phyloP scores from a whole-genome alignment of 1,284 basidiomycete species.

The Meripilus lineatus region DNA sequence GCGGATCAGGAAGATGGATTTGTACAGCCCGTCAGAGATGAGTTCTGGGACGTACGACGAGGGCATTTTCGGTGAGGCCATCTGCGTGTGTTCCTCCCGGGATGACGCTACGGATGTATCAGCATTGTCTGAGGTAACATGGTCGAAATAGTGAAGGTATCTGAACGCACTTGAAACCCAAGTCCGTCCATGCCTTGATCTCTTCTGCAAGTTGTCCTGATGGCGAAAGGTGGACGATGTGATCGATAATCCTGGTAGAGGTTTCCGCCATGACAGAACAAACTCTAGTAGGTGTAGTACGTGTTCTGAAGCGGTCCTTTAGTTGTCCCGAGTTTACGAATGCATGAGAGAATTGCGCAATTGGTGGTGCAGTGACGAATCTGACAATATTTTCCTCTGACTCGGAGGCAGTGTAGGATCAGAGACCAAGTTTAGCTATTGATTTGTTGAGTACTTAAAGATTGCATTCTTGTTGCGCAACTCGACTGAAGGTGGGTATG shows the following conservation, averaged over 20 bases:
- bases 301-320: background rate
- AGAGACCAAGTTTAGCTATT: no score
- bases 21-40: no score
- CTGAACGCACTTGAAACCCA: slow-evolving; percentile 56
- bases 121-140: slow-evolving; percentile 4
- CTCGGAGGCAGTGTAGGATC: no score
- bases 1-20: no score
- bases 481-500: no score
- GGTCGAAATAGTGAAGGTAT: background rate
- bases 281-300: background rate
- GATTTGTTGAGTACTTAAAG: no score
- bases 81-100: slow-evolving; percentile 59
- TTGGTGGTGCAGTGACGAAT: no score
- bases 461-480: no score
- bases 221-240: slow-evolving; percentile 64
- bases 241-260: slow-evolving; percentile 53
- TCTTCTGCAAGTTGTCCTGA: slow-evolving; percentile 49
- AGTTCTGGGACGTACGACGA: slow-evolving; percentile 50
- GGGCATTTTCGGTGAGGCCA: slow-evolving; percentile 58
- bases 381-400: no score
- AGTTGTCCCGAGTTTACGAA: background rate
- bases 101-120: slow-evolving; percentile 40
- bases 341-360: background rate
- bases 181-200: slow-evolving; percentile 46
- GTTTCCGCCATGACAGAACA: slow-evolving; percentile 10